Conservation (phyloP, 345 rosid genomes). For the Eucalyptus erythrocorys region DNA sequence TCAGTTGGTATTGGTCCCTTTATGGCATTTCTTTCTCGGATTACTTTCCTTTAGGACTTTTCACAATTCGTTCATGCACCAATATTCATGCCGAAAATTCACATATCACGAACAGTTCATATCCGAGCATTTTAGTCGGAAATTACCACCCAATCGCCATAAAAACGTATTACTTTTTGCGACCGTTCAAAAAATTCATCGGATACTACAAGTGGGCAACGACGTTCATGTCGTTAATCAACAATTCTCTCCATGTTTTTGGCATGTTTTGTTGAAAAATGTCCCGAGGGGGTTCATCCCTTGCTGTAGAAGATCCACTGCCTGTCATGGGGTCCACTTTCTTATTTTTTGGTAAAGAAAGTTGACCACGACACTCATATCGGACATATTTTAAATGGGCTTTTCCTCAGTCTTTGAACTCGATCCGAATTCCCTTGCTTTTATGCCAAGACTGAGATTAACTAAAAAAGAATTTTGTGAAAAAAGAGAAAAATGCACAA, state of each 20-base stretch:
- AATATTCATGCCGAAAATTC: neutral
- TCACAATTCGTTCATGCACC: neutral
- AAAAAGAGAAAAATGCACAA: neutral
- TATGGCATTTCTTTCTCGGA: neutral
- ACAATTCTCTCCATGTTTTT: neutral
- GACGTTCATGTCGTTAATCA: neutral
- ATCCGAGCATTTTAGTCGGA: neutral
- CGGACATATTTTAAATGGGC: neutral
- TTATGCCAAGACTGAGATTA: neutral
- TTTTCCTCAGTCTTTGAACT: neutral
- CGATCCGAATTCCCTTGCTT: neutral
- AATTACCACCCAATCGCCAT: neutral
- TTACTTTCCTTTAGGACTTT: neutral
- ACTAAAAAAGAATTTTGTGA: too few relatives aligned
- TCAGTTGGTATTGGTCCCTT: neutral
- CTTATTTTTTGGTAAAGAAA: too few relatives aligned
- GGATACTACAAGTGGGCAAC: neutral
- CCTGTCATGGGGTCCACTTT: neutral
- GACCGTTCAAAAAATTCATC: neutral
- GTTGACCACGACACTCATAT: neutral
- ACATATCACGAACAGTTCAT: neutral
- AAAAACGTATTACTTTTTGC: neutral
- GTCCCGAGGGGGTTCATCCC: neutral
- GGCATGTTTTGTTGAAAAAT: neutral
- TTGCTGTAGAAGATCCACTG: neutral